Evolutionary conservation across 768 basidiomycete species (phyloP).

Genomic region (Serendipita sp.): DNA sequence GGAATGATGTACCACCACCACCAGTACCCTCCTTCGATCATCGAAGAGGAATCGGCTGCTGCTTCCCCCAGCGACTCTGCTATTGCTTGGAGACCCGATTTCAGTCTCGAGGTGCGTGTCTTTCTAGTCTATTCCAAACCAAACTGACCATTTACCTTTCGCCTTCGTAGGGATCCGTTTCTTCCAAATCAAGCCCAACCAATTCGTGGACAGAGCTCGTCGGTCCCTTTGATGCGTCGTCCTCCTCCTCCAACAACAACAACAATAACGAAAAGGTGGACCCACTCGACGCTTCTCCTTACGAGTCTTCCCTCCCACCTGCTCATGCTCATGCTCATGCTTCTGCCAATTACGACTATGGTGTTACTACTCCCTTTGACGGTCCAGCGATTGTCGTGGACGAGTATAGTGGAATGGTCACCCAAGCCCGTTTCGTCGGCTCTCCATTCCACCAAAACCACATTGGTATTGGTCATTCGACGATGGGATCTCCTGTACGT

Average conservation of each 20-base stretch:
- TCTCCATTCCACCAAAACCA: too few species aligned
- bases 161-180: background rate
- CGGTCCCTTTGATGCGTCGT: background rate
- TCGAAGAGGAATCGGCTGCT: background rate
- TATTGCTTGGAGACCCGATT: conserved; percentile 3
- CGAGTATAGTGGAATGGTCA: too few species aligned
- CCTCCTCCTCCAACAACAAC: background rate
- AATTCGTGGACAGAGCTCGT: conserved; percentile 1
- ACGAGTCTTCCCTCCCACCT: too few species aligned
- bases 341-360: too few species aligned
- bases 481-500: too few species aligned
- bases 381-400: too few species aligned
- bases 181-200: background rate
- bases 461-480: too few species aligned
- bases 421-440: too few species aligned
- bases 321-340: too few species aligned
- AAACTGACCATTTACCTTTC: too few species aligned
- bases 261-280: background rate
- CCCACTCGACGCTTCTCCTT: background rate
- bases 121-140: background rate
- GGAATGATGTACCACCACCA: background rate
- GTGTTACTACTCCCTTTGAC: too few species aligned
- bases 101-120: background rate
- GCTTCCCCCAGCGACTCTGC: background rate
- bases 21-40: background rate